Evolutionary conservation across 306 rosid species (phyloP).

Genomic region (Cicer arietinum): DNA sequence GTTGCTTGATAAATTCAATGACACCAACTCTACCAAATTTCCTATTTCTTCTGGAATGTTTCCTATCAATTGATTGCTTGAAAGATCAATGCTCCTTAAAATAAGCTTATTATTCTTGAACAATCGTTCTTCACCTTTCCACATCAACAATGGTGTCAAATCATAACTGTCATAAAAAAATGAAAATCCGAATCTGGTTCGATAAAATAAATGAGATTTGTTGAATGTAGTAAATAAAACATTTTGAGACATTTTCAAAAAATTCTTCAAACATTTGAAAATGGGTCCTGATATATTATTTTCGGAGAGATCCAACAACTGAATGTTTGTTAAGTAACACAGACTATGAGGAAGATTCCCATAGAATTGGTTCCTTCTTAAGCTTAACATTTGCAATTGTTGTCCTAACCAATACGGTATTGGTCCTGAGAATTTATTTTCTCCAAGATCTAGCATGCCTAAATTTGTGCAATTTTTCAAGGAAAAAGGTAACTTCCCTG

Average conservation of each 20-base stretch:
- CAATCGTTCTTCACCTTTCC: constrained; percentile 11
- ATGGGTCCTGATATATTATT: background rate
- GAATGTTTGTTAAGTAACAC: background rate
- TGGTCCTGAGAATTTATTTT: background rate
- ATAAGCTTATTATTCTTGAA: background rate
- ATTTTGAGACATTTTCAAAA: constrained; percentile 3
- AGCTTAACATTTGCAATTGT: constrained; percentile 13
- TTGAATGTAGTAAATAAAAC: too few relatives aligned
- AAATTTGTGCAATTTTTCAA: background rate
- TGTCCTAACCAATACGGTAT: constrained; percentile 40
- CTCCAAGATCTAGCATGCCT: constrained; percentile 7
- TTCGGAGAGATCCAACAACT: constrained; percentile 20
- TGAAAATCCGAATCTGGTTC: too few relatives aligned
- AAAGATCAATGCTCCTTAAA: constrained; percentile 21
- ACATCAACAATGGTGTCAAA: too few relatives aligned
- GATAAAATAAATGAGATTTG: too few relatives aligned
- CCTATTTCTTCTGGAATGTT: constrained; percentile 14
- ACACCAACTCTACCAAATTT: background rate
- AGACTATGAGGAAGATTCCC: background rate
- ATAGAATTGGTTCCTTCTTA: background rate
- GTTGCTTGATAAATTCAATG: too few relatives aligned
- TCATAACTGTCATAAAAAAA: too few relatives aligned
- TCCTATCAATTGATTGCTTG: constrained; percentile 25
- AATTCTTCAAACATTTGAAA: constrained; percentile 19
- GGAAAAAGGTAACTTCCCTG: constrained; percentile 14